phyloP scores from a whole-genome alignment of 768 basidiomycete genomes.

The Hypholoma fasciculare region DNA sequence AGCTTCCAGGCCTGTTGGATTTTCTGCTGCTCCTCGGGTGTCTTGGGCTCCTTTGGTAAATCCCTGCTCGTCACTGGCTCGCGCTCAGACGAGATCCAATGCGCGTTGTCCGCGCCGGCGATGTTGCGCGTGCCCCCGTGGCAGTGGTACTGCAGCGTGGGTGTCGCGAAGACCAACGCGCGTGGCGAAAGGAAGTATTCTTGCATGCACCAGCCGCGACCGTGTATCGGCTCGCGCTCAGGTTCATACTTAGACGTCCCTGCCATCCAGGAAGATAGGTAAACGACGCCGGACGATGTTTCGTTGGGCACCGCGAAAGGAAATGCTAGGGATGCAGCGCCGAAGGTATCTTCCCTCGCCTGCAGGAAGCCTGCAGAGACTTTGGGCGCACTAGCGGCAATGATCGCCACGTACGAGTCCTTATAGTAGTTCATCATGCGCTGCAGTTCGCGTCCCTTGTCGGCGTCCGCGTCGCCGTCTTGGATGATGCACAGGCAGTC shows the following conservation, averaged over 20 bases:
- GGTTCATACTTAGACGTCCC: slow-evolving; percentile 1
- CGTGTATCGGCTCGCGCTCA: slow-evolving; percentile 1
- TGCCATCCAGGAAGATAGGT: slow-evolving; percentile 1
- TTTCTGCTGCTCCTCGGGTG: neutral
- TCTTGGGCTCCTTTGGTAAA: neutral
- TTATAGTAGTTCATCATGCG: slow-evolving; percentile 5
- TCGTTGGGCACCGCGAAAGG: neutral
- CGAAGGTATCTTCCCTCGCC: neutral
- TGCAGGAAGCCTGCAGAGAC: slow-evolving; percentile 5
- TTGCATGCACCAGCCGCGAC: slow-evolving; percentile 12
- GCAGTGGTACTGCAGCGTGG: slow-evolving; percentile 12
- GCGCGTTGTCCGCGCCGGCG: neutral
- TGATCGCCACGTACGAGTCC: slow-evolving; percentile 7
- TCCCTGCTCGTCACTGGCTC: neutral
- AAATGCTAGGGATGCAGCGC: neutral
- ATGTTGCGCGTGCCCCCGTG: slow-evolving; percentile 2
- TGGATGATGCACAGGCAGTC: slow-evolving; percentile 9
- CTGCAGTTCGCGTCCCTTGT: neutral
- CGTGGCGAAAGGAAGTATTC: slow-evolving; percentile 9
- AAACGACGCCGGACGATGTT: neutral
- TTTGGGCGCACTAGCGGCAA: slow-evolving; percentile 6
- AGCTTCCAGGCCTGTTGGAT: slow-evolving; percentile 4
- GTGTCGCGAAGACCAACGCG: slow-evolving; percentile 8
- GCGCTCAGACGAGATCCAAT: neutral
- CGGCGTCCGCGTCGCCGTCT: neutral